Base-by-base conservation (phyloP, 2,329 filamentous ascomycete genomes). In the Drechslerella coelobrocha region DNA sequence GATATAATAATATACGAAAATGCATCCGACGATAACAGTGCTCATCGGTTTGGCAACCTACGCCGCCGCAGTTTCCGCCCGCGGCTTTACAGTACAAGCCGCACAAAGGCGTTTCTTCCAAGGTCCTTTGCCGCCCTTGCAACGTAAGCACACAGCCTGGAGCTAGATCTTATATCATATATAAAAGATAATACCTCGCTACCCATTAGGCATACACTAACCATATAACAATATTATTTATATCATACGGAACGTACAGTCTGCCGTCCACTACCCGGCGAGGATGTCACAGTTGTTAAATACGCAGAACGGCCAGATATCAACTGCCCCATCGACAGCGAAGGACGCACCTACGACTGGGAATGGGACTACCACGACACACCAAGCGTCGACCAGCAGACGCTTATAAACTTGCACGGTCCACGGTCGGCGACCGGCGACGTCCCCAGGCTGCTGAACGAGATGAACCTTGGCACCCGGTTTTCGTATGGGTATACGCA, bases 401-500 rank as follows among this genome's bases (percentile, higher is more conserved):
- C 51, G 3, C 52, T 69, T n/a, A 23, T 62, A 2, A 63, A 71
- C 17, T 17, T 71, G 2, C 27, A 41, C 12, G 65, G 65, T 0
- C 24, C 47, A 0, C 26, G 24, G 41, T 48, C 52, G 0, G n/a
- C n/a, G 1, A 39, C 24, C 6, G 29, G n/a, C 9, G 29, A 59
- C 12, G 29, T 29, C 8, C 34, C 52, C 1, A 53, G 31, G 24
- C 23, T 71, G 26, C 45, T 62, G 8, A 71, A 57, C 23, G 45
- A 62, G 21, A 10, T 4, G 27, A 45, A 17, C 10, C 59, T 62
- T 50, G 50, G 63, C 23, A 63, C 52, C 2, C 24, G 21, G n/a
- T 71, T 71, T 39, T 50, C 37, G 3, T 71, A 62, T 17, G 63
- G 63, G 23, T 56, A 45, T 52, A 57, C 63, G 7, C 41, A 69